phyloP scores from a whole-genome alignment of 768 basidiomycete genomes.

The Paxillus ammoniavirescens region DNA sequence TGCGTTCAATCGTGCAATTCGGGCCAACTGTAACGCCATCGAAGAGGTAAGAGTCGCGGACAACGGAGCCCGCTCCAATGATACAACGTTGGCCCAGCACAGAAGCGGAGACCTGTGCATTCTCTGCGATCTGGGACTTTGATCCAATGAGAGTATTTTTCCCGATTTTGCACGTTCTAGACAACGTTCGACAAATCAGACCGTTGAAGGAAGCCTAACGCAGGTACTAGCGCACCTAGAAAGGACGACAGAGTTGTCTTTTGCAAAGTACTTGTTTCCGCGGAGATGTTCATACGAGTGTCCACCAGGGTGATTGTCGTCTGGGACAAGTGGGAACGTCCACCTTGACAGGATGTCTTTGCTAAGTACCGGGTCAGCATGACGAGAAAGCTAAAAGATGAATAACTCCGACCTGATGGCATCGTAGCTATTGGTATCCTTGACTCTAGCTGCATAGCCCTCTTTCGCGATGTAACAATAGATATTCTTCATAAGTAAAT shows the following conservation, averaged over 20 bases:
- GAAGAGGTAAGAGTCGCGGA: conserved; percentile 81
- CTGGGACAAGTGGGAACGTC: conserved; percentile 95
- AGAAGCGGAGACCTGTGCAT: conserved; percentile 64
- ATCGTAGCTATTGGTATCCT: conserved; percentile 90
- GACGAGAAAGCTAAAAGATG: neutral
- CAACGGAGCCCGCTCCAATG: conserved; percentile 67
- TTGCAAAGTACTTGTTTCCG: conserved; percentile 87
- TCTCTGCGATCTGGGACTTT: conserved; percentile 61
- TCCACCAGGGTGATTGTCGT: conserved; percentile 85
- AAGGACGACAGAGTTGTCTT: conserved; percentile 71
- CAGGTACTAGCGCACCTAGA: conserved; percentile 59
- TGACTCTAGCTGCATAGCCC: conserved; percentile 90
- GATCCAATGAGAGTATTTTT: conserved; percentile 86
- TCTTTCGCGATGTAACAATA: conserved; percentile 86
- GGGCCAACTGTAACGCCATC: conserved; percentile 72
- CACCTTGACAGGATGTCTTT: conserved; percentile 91
- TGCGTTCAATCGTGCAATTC: conserved; percentile 67
- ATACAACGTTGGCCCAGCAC: conserved; percentile 76
- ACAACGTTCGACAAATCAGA: neutral
- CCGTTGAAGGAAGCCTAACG: neutral
- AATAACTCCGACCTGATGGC: conserved; percentile 65
- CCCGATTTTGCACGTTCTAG: conserved; percentile 78
- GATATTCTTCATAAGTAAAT: conserved; percentile 92
- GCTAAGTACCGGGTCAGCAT: conserved; percentile 39
- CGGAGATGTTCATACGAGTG: conserved; percentile 82